Evolutionary conservation across 805 yeast genomes (phyloP).

Genomic region (Lachancea fermentati): DNA sequence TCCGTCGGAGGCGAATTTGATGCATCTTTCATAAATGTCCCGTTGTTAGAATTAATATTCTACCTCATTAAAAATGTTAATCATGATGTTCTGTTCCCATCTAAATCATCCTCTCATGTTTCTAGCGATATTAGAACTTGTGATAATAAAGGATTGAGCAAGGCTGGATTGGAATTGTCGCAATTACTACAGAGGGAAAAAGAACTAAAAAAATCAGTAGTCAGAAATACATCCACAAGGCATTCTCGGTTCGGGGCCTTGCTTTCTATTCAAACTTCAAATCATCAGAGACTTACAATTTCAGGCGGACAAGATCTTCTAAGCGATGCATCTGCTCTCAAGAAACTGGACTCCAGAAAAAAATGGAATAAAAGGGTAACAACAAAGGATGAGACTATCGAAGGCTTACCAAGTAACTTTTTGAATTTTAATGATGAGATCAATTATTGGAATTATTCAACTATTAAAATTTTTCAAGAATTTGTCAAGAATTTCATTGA

Average conservation of each 20-base stretch:
- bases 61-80: conserved; percentile 55
- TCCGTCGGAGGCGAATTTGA: conserved; percentile 62
- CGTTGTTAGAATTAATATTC: conserved; percentile 65
- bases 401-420: conserved; percentile 29
- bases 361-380: conserved; percentile 48
- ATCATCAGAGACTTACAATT: conserved; percentile 53
- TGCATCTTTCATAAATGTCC: conserved; percentile 51
- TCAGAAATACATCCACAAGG: conserved; percentile 54
- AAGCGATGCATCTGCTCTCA: conserved; percentile 48
- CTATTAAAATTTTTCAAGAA: conserved; percentile 31
- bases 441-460: conserved; percentile 30
- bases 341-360: conserved; percentile 61
- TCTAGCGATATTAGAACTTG: background rate
- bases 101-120: background rate
- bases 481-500: conserved; percentile 61
- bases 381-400: conserved; percentile 27
- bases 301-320: conserved; percentile 66
- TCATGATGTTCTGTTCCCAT: conserved; percentile 20
- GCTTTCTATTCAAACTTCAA: conserved; percentile 61
- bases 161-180: conserved; percentile 39
- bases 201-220: conserved; percentile 42
- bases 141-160: conserved; percentile 13
- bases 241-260: conserved; percentile 92
- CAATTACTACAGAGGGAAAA: conserved; percentile 58
- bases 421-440: conserved; percentile 18